Evolutionary conservation across 768 basidiomycete genomes (phyloP).

Genomic region (Agaricus blazei): DNA sequence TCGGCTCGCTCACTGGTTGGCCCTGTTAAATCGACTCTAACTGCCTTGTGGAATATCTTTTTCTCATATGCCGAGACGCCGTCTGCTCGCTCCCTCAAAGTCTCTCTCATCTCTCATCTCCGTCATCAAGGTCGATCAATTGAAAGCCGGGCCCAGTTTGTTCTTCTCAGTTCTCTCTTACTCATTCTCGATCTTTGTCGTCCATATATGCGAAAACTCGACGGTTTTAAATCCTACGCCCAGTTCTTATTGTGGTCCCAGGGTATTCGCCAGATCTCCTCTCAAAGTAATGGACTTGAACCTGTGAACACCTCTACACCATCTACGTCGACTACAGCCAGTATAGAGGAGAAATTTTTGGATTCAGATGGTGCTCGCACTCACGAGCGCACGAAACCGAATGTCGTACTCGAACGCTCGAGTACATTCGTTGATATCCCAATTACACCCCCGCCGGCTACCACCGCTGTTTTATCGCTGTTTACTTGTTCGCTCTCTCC

Average conservation of each 20-base stretch:
- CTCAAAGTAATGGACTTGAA: background rate
- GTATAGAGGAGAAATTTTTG: background rate
- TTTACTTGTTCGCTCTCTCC: slow-evolving; percentile 1
- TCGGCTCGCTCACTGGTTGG: background rate
- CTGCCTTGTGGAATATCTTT: background rate
- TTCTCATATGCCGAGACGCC: too few relatives aligned
- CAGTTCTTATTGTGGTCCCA: background rate
- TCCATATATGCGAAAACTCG: background rate
- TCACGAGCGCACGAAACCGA: background rate
- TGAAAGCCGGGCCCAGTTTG: too few relatives aligned
- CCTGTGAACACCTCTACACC: too few relatives aligned
- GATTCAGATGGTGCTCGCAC: background rate
- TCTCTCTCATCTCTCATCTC: background rate
- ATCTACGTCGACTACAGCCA: background rate
- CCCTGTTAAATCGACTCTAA: background rate
- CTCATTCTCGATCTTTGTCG: background rate
- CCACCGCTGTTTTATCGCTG: background rate
- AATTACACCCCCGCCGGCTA: background rate
- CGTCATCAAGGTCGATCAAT: background rate
- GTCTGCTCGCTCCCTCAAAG: background rate
- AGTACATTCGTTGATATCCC: background rate
- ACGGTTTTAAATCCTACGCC: background rate
- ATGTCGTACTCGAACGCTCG: background rate
- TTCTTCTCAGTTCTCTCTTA: background rate
- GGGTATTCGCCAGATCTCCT: background rate